Evolutionary conservation across 805 yeast genomes (phyloP), one percentile per base, ranked within the genome.

Genomic region (Candida silvatica): DNA sequence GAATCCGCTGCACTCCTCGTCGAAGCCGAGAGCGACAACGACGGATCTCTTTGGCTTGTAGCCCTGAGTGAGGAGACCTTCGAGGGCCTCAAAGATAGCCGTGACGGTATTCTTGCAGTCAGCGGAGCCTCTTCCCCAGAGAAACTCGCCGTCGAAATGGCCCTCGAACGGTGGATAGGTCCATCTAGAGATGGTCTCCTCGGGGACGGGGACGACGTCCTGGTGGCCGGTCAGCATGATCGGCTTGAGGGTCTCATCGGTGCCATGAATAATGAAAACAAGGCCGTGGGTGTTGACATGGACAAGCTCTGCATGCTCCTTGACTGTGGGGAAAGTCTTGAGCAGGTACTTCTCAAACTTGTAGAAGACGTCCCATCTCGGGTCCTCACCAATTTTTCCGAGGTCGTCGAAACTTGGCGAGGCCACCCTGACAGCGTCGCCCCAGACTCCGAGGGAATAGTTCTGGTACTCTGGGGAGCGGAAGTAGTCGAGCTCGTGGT

Each of bases 1-100:
- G n/a, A 43, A 37, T 3, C 92, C 90, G 27, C 72, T 65, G 29
- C 69, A 66, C 50, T 83, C 94, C 57, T 83, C 94, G 48, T 83
- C 94, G 45, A 74, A 79, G 3, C 94, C 94, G 47, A 77, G 72
- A 0, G 81, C 74, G 3, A 78, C 54, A 6, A 83, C 41, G 4
- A 80, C 53, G 2, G 83, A 66, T 56, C 94, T 70, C 37, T 62
- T 53, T n/a, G 88, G 86, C 31, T 51, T 36, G 56, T 64, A 80
- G 1, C 67, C 77, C 20, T 64, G 61, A 24, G 58, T 47, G 24
- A 82, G 51, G 29, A 80, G 58, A 33, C 60, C 54, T 49, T 79
- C 84, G 9, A 74, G 55, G 4, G 85, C 67, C 51, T 81, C 86
- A 45, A 82, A 51, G 28, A 77, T 69, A 33, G 66, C 72, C 27